A percentile compares a stretch with the other conserved stretches of the same genome.
Conservation (phyloP, 768 basidiomycete species). For the Plicaturopsis crispa region DNA sequence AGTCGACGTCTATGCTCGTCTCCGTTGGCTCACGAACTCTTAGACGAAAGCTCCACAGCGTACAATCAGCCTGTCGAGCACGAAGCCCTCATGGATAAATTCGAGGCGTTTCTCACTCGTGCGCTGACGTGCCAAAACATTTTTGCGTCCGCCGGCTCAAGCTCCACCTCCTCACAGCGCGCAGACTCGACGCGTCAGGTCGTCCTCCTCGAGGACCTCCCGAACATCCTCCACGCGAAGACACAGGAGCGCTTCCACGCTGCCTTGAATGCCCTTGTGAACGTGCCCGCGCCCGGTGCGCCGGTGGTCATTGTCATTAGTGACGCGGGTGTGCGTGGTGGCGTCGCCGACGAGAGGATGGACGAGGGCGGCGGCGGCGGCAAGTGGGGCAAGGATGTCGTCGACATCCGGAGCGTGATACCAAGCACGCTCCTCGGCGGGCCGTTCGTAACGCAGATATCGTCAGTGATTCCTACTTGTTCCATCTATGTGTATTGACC, state of each 20-base stretch:
- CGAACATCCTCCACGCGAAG: slow-evolving; percentile 73
- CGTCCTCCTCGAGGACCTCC: slow-evolving; percentile 84
- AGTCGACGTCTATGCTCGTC: no score
- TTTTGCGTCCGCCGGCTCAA: slow-evolving; percentile 21
- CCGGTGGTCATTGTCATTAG: slow-evolving; percentile 83
- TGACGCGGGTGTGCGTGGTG: slow-evolving; percentile 74
- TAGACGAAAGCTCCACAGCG: no score
- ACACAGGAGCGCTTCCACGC: slow-evolving; percentile 71
- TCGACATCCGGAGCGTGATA: slow-evolving; percentile 66
- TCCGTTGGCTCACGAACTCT: no score
- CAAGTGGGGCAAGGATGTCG: slow-evolving; percentile 41
- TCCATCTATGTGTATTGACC: slow-evolving; percentile 2
- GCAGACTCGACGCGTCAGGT: slow-evolving; percentile 42
- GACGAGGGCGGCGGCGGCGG: slow-evolving; percentile 41
- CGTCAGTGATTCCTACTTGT: slow-evolving; percentile 36
- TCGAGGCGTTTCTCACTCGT: slow-evolving; percentile 67
- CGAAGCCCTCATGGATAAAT: slow-evolving; percentile 56
- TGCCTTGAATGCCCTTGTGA: slow-evolving; percentile 50
- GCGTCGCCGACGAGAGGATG: slow-evolving; percentile 31
- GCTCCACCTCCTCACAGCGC: slow-evolving; percentile 7
- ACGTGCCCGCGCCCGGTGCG: slow-evolving; percentile 20
- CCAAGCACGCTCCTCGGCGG: slow-evolving; percentile 62
- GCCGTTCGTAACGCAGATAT: slow-evolving; percentile 73
- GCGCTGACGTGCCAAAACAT: slow-evolving; percentile 54
- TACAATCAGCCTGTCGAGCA: slow-evolving; percentile 22